A percentile compares a stretch with the other conserved stretches of the same genome.
phyloP scores from a whole-genome alignment of 2,329 filamentous ascomycete species.

The Neopestalotiopsis sp. region DNA sequence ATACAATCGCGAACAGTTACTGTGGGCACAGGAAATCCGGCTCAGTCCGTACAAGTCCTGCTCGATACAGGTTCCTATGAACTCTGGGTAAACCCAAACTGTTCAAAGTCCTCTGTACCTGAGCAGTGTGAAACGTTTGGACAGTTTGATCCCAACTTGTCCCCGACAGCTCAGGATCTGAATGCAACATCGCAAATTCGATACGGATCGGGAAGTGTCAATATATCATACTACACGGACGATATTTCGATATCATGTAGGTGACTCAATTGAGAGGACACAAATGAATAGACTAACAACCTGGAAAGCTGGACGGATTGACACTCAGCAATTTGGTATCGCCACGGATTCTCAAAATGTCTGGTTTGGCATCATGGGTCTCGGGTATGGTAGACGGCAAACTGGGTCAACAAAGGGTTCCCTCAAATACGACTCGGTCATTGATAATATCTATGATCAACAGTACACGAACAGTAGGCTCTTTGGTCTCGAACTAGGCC shows the following conservation, averaged over 20 bases:
- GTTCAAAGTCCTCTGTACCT: conserved; percentile 40
- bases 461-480: conserved; percentile 55
- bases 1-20: not conserved
- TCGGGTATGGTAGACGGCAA: conserved; percentile 46
- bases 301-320: conserved; percentile 40
- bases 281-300: not conserved
- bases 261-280: conserved; percentile 21
- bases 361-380: conserved; percentile 57
- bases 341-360: conserved; percentile 51
- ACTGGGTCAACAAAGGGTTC: conserved; percentile 40
- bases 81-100: conserved; percentile 61
- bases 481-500: conserved; percentile 57
- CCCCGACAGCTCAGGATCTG: conserved; percentile 45
- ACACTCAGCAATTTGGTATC: conserved; percentile 57
- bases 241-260: conserved; percentile 50
- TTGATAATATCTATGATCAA: conserved; percentile 54
- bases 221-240: conserved; percentile 53
- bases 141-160: conserved; percentile 49
- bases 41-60: conserved; percentile 49
- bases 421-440: conserved; percentile 56
- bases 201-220: conserved; percentile 46
- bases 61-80: conserved; percentile 60
- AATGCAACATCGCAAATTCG: conserved; percentile 40
- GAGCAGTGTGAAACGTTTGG: conserved; percentile 48
- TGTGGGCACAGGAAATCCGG: not conserved